Base-by-base conservation (phyloP, 495 filamentous ascomycete genomes). In the Talaromyces nanjingensis region DNA sequence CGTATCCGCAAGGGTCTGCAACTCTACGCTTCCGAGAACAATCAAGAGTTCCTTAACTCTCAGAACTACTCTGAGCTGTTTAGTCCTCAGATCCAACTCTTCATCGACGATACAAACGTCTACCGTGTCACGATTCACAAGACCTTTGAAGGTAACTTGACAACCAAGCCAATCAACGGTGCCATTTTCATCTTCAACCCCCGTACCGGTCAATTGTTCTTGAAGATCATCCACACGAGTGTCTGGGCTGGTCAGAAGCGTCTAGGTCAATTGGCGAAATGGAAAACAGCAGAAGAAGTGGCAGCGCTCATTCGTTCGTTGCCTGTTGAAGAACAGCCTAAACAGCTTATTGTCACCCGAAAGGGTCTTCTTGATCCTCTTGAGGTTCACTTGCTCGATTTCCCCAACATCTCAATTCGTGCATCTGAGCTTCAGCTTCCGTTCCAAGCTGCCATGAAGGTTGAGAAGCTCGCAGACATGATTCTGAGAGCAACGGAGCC, bases 161-260 rank as follows among this genome's bases (percentile, higher is more conserved):
- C 96, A 2, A 99, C 96, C 0, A 99, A 99, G 77, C 96, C 96
- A 22, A 99, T 99, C 80, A 99, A 99, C 76, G 96, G 96, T 71
- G 96, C 96, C 37, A 99, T 99, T 71, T 98, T 99, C 80, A 98
- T 99, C 76, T 97, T 99, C 86, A 99, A 98, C 71, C 96, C 96
- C 18, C 87, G 96, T 55, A 98, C 96, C 66, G 96, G 96, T 34
- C 96, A 99, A 70, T 78, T 99, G 20, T 99, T 99, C 85, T 76
- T 99, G 69, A 99, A 99, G 85, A 97, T 99, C 71, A 99, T 99
- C 67, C 96, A 99, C 78, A 99, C 96, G 3, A 97, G 93, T 69
- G 96, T 99, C 45, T 99, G 96, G 96, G 96, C 96, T 37, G 96
- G 96, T 47, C 96, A 99, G 76, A 99, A 99, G 77, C 96, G 96